These are phyloP conservation scores for Xylaria acuta DNA, from an alignment of 495 filamentous ascomycete genomes.

Conservation along the genomic window DNA sequence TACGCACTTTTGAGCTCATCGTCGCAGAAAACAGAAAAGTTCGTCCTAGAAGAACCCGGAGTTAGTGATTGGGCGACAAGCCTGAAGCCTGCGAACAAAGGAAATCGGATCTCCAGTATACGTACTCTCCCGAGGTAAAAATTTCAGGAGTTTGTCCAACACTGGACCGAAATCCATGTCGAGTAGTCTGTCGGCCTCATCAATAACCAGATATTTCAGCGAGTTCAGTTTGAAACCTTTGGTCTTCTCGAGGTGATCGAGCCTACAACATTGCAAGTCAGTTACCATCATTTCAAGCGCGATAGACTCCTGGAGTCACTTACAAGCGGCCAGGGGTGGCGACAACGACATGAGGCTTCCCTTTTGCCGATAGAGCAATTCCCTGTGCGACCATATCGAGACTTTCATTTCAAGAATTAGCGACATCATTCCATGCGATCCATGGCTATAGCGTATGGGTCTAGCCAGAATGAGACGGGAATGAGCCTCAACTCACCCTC, in stretches of 20 bases:
- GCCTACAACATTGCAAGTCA: constrained; percentile 14
- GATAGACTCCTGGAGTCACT: not conserved
- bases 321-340: constrained; percentile 85
- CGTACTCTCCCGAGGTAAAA: constrained; percentile 75
- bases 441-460: not conserved
- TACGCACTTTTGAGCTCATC: constrained; percentile 72
- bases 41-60: constrained; percentile 31
- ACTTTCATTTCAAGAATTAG: constrained; percentile 18
- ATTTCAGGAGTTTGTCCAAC: constrained; percentile 89
- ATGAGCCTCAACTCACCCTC: constrained; percentile 54
- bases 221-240: constrained; percentile 85
- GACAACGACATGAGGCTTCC: constrained; percentile 84
- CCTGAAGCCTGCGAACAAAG: not conserved
- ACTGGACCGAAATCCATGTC: constrained; percentile 95
- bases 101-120: not conserved
- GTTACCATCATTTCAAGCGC: not conserved
- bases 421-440: not conserved
- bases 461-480: not conserved
- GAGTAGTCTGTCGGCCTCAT: constrained; percentile 90
- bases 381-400: constrained; percentile 93
- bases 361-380: constrained; percentile 89
- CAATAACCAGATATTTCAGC: constrained; percentile 89
- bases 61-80: not conserved
- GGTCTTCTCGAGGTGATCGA: constrained; percentile 96
- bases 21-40: constrained; percentile 96